Conservation (phyloP, 2,329 filamentous ascomycete genomes). For the Trichoderma sp. region DNA sequence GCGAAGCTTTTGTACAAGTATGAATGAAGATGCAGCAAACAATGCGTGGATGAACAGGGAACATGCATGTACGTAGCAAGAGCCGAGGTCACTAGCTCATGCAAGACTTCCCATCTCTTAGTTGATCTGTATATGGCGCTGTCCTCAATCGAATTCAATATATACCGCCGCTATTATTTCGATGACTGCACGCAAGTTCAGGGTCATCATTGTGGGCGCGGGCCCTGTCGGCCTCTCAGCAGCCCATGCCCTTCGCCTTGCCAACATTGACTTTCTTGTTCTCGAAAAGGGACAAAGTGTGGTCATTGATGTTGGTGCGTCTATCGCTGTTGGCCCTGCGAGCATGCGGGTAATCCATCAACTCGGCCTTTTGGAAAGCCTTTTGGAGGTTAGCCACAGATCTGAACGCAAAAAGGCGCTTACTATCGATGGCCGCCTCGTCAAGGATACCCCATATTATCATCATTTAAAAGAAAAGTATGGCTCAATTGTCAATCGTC, state of each 20-base stretch:
- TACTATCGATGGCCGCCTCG: not conserved
- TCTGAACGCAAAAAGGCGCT: not conserved
- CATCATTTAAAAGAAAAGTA: not conserved
- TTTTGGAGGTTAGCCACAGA: not conserved
- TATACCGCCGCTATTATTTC: not conserved
- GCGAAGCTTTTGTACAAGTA: not conserved
- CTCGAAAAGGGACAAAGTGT: constrained; percentile 41
- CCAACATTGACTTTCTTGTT: constrained; percentile 45
- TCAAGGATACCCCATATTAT: not conserved
- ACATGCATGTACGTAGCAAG: not conserved
- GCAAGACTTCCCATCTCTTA: no score
- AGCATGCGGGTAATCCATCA: constrained; percentile 40
- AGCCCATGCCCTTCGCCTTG: constrained; percentile 35
- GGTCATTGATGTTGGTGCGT: constrained; percentile 38
- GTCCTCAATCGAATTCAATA: not conserved
- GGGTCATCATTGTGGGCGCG: constrained; percentile 33
- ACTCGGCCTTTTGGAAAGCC: constrained; percentile 35
- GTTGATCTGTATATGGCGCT: not conserved
- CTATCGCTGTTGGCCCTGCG: constrained; percentile 40
- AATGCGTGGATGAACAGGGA: not conserved
- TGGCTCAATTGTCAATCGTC: not conserved
- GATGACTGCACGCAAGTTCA: not conserved
- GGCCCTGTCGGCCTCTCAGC: constrained; percentile 37
- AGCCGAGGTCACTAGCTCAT: not conserved
- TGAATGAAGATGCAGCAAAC: not conserved